Conservation (phyloP, 1,139 yeast genomes). For the Sugiyamaella sp. region DNA sequence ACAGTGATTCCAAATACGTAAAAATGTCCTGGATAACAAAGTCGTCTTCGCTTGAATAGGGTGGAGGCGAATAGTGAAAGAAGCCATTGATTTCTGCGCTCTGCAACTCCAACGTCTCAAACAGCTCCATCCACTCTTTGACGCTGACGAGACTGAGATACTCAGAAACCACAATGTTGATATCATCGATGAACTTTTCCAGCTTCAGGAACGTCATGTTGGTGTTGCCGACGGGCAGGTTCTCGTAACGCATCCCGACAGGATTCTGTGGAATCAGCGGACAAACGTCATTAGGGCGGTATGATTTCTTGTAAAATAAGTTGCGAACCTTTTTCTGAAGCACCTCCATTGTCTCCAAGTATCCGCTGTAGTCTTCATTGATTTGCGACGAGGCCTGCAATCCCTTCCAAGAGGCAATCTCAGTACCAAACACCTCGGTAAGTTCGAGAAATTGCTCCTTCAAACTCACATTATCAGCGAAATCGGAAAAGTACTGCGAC, state of each 20-base stretch:
- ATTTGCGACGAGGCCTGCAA: conserved; percentile 35
- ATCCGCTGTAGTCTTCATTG: conserved; percentile 40
- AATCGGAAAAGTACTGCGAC: conserved; percentile 72
- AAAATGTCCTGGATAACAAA: conserved; percentile 70
- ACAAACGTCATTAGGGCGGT: conserved; percentile 61
- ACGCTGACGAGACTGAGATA: conserved; percentile 62
- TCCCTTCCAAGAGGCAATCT: conserved; percentile 64
- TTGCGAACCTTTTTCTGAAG: conserved; percentile 72
- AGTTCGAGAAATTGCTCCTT: conserved; percentile 66
- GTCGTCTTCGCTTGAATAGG: conserved; percentile 53
- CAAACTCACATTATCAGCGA: conserved; percentile 67
- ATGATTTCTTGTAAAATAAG: conserved; percentile 74
- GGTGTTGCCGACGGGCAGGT: conserved; percentile 31
- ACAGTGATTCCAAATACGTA: conserved; percentile 64
- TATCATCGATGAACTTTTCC: conserved; percentile 60
- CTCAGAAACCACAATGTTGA: conserved; percentile 65
- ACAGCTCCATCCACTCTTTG: conserved; percentile 80
- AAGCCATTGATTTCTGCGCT: conserved; percentile 58
- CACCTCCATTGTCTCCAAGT: conserved; percentile 48
- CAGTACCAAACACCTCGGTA: conserved; percentile 69
- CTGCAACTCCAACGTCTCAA: conserved; percentile 73
- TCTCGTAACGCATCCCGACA: conserved; percentile 31
- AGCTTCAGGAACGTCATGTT: conserved; percentile 38
- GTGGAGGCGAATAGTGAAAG: conserved; percentile 59
- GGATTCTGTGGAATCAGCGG: conserved; percentile 35